A percentile compares a stretch with the other conserved stretches of the same genome.
Evolutionary conservation across 2,329 filamentous ascomycete genomes (phyloP).

Genomic region (Stagonosporopsis vannaccii): DNA sequence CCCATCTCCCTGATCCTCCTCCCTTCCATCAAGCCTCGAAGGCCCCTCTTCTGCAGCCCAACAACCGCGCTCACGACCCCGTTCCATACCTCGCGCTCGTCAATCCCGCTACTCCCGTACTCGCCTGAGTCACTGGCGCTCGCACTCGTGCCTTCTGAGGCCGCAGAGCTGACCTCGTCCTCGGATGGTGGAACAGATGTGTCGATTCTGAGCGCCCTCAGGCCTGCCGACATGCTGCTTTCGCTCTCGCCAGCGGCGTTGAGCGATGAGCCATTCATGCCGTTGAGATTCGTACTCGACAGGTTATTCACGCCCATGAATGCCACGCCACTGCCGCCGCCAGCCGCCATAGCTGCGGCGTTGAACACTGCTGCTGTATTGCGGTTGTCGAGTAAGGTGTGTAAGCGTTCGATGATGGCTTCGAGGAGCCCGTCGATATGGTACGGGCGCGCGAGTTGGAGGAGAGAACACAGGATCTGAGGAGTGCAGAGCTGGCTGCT

Average conservation of each 20-base stretch:
- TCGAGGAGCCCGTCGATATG: conserved; percentile 91
- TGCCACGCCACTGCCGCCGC: conserved; percentile 84
- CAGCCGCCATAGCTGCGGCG: conserved; percentile 95
- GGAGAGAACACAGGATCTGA: conserved; percentile 91
- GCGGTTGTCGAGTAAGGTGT: conserved; percentile 86
- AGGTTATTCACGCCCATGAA: conserved; percentile 54
- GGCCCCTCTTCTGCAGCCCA: conserved; percentile 89
- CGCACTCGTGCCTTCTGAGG: conserved; percentile 38
- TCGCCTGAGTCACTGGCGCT: conserved; percentile 43
- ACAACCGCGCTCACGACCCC: conserved; percentile 88
- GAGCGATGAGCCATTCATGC: conserved; percentile 33
- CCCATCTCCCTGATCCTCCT: conserved; percentile 80
- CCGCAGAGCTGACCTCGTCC: conserved; percentile 47
- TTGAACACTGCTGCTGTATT: conserved; percentile 99
- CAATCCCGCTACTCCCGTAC: conserved; percentile 45
- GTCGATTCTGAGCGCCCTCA: conserved; percentile 57
- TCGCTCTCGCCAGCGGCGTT: conserved; percentile 25
- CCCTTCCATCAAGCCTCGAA: conserved; percentile 94
- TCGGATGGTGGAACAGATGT: conserved; percentile 53
- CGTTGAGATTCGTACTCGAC: conserved; percentile 29
- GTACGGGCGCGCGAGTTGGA: conserved; percentile 93
- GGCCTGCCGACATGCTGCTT: conserved; percentile 43
- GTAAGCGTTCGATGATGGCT: conserved; percentile 88
- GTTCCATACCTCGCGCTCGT: conserved; percentile 74
- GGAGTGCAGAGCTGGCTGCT: conserved; percentile 85